Percentiles rank a stretch among this genome's conserved stretches.
Conservation (phyloP, 306 rosid species). For the Acacia confusa region DNA sequence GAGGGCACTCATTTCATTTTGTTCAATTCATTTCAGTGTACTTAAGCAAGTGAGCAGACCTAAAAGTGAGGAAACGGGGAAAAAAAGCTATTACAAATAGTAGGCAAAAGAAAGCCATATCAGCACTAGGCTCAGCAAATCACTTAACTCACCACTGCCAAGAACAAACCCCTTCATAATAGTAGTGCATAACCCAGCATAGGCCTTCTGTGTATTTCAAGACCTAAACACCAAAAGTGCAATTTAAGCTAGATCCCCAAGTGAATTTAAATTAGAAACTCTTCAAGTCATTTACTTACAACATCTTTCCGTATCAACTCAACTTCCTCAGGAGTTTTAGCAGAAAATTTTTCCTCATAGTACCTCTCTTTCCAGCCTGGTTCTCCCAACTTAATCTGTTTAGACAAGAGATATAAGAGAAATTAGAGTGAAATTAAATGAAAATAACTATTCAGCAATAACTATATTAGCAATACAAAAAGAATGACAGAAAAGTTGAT, state of each 20-base stretch:
- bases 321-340: constrained; percentile 82
- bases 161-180: constrained; percentile 97
- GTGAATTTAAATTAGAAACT: constrained; percentile 25
- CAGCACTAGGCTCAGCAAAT: constrained; percentile 11
- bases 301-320: constrained; percentile 81
- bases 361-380: constrained; percentile 98
- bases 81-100: background rate
- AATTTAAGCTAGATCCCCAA: constrained; percentile 32
- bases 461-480: background rate
- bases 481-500: background rate
- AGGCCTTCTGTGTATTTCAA: constrained; percentile 93
- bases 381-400: constrained; percentile 81
- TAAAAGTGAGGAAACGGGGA: background rate
- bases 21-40: background rate
- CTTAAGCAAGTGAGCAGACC: background rate
- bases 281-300: constrained; percentile 55
- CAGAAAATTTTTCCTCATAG: constrained; percentile 84
- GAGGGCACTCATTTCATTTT: background rate
- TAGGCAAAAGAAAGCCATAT: constrained; percentile 20
- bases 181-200: constrained; percentile 97
- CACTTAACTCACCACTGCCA: constrained; percentile 82
- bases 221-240: constrained; percentile 53
- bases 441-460: background rate
- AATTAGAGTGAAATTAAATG: background rate
- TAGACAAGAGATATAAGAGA: constrained; percentile 16